Conservation (phyloP, 2,329 filamentous ascomycete genomes). For the Alternaria gaisen region DNA sequence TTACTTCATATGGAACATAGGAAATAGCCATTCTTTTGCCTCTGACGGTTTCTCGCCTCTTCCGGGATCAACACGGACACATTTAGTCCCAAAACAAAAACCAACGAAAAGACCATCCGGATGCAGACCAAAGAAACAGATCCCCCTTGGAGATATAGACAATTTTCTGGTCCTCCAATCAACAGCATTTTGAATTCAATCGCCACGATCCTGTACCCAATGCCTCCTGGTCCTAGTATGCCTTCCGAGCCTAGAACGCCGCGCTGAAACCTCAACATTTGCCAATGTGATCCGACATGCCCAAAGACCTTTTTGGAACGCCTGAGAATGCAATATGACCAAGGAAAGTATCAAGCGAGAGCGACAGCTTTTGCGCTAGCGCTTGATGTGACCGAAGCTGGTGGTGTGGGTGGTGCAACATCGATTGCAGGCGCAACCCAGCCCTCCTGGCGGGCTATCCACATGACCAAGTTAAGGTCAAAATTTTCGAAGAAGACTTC, state of each 20-base stretch:
- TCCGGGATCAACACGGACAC: neutral
- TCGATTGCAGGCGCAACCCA: conserved; percentile 34
- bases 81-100: neutral
- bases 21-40: neutral
- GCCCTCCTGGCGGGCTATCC: conserved; percentile 47
- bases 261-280: conserved; percentile 2
- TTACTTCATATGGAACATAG: neutral
- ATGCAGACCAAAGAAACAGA: neutral
- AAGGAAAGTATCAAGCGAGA: conserved; percentile 8
- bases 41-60: neutral
- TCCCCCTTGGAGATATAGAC: neutral
- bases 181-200: neutral
- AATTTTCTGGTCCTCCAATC: neutral
- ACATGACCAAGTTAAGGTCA: conserved; percentile 54
- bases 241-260: conserved; percentile 8
- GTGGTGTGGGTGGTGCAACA: conserved; percentile 34
- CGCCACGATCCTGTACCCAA: conserved; percentile 11
- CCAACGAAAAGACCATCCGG: neutral
- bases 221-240: conserved; percentile 1
- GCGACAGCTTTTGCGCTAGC: conserved; percentile 21
- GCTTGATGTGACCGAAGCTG: conserved; percentile 27
- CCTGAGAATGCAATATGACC: conserved; percentile 2
- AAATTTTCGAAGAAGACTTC: conserved; percentile 57
- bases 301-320: conserved; percentile 1
- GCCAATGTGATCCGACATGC: neutral